Evolutionary conservation across 1,139 yeast genomes (phyloP).

Genomic region (Yamadazyma jaroonii): DNA sequence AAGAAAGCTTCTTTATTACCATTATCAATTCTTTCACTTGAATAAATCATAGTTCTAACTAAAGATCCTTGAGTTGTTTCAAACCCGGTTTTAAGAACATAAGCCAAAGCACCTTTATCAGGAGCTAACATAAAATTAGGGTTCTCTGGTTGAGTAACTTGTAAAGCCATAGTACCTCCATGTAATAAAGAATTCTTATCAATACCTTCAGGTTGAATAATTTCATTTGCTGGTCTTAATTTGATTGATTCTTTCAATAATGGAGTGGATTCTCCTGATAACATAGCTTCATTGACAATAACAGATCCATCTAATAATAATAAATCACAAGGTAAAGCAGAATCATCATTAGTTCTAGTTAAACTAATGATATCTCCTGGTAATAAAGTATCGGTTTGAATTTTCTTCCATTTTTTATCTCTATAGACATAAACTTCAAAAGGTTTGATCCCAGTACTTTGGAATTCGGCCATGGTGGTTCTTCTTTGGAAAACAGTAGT

Average conservation of each 20-base stretch:
- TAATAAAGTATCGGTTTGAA: constrained; percentile 71
- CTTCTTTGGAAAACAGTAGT: constrained; percentile 96
- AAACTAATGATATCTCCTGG: constrained; percentile 94
- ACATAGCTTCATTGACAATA: constrained; percentile 96
- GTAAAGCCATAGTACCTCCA: constrained; percentile 97
- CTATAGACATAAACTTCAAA: constrained; percentile 74
- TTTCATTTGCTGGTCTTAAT: constrained; percentile 72
- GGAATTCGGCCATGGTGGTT: constrained; percentile 89
- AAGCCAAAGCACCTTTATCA: constrained; percentile 88
- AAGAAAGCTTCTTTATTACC: constrained; percentile 93
- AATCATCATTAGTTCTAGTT: constrained; percentile 83
- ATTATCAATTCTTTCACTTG: constrained; percentile 94
- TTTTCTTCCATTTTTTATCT: constrained; percentile 63
- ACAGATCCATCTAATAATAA: constrained; percentile 83
- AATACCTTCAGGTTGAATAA: constrained; percentile 69
- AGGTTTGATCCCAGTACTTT: constrained; percentile 97
- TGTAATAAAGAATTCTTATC: constrained; percentile 89
- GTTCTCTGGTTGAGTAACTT: constrained; percentile 68
- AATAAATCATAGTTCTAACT: constrained; percentile 96
- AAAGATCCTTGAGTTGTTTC: constrained; percentile 97
- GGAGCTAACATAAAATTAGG: constrained; percentile 63
- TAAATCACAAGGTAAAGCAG: constrained; percentile 96
- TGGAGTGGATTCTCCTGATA: constrained; percentile 98
- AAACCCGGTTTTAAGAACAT: constrained; percentile 91
- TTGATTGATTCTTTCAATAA: constrained; percentile 86